phyloP scores from a whole-genome alignment of 2,329 filamentous ascomycete species.

The Tolypocladium ophioglossoides region DNA sequence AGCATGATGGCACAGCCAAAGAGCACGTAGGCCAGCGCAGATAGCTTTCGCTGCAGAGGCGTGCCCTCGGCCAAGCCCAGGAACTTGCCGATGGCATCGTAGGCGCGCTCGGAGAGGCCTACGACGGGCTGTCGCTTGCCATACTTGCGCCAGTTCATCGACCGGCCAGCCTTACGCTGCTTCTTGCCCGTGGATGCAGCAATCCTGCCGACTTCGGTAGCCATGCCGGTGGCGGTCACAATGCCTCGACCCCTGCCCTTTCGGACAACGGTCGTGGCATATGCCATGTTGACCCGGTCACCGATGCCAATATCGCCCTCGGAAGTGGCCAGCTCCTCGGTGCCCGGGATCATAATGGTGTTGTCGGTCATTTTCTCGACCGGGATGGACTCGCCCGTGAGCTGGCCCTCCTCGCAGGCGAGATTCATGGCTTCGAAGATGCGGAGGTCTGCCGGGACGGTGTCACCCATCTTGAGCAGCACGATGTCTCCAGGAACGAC shows the following conservation, averaged over 20 bases:
- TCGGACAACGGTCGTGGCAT: constrained; percentile 61
- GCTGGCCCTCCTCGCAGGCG: constrained; percentile 65
- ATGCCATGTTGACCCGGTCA: constrained; percentile 65
- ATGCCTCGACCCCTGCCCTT: constrained; percentile 65
- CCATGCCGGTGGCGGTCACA: constrained; percentile 62
- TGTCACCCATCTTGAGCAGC: constrained; percentile 59
- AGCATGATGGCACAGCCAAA: constrained; percentile 58
- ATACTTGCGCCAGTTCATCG: constrained; percentile 43
- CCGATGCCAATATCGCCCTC: constrained; percentile 52
- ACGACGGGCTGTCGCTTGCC: constrained; percentile 39
- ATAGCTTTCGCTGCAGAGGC: constrained; percentile 67
- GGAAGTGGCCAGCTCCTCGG: constrained; percentile 31
- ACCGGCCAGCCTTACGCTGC: constrained; percentile 43
- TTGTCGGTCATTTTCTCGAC: constrained; percentile 54
- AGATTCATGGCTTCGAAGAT: constrained; percentile 67
- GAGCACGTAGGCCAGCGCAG: constrained; percentile 65
- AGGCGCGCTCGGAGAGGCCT: constrained; percentile 34
- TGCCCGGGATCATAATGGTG: constrained; percentile 31
- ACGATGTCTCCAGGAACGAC: constrained; percentile 66
- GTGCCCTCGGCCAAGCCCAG: constrained; percentile 57
- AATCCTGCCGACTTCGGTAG: constrained; percentile 61
- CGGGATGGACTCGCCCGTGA: constrained; percentile 67
- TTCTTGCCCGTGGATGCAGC: constrained; percentile 44
- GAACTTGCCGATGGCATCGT: constrained; percentile 44
- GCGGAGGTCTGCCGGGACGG: constrained; percentile 62